A percentile compares a stretch with the other conserved stretches of the same genome.
phyloP scores from a whole-genome alignment of 2,329 filamentous ascomycete species.

The Tolypocladium paradoxum region DNA sequence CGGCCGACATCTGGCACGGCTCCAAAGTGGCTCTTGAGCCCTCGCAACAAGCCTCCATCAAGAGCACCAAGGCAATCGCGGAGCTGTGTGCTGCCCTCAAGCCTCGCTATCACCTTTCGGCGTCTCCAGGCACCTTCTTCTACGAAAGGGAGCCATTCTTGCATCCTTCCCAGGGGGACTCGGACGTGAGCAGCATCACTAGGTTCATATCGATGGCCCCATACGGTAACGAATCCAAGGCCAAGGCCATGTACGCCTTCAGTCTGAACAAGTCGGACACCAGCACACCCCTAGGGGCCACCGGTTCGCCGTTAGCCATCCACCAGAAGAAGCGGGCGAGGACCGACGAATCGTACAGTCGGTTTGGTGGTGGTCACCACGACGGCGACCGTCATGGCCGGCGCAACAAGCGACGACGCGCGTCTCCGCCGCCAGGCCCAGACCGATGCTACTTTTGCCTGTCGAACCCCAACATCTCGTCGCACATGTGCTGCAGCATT shows the following conservation, averaged over 20 bases:
- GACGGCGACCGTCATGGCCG: conserved; percentile 32
- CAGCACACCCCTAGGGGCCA: conserved; percentile 58
- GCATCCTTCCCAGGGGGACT: conserved; percentile 40
- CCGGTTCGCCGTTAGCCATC: conserved; percentile 59
- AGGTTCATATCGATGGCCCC: conserved; percentile 84
- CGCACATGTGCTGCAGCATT: conserved; percentile 83
- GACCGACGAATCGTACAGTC: conserved; percentile 37
- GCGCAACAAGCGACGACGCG: conserved; percentile 32
- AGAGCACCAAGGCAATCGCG: conserved; percentile 56
- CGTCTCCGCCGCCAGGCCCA: conserved; percentile 54
- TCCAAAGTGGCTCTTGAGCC: conserved; percentile 53
- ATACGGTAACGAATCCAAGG: conserved; percentile 64
- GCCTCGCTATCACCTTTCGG: conserved; percentile 84
- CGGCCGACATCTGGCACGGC: conserved; percentile 56
- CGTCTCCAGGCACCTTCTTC: conserved; percentile 54
- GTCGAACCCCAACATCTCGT: conserved; percentile 71
- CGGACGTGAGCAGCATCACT: conserved; percentile 52
- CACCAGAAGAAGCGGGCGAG: conserved; percentile 47
- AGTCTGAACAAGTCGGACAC: conserved; percentile 56
- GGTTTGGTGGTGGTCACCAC: conserved; percentile 39
- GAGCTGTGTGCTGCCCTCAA: conserved; percentile 70
- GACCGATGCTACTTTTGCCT: conserved; percentile 92
- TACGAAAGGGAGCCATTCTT: conserved; percentile 93
- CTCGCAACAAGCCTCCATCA: conserved; percentile 37
- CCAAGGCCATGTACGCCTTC: conserved; percentile 75